Percentiles rank a stretch among this genome's conserved stretches.
Evolutionary conservation across 331 rosid species (phyloP).

Genomic region (Saraca asoca): DNA sequence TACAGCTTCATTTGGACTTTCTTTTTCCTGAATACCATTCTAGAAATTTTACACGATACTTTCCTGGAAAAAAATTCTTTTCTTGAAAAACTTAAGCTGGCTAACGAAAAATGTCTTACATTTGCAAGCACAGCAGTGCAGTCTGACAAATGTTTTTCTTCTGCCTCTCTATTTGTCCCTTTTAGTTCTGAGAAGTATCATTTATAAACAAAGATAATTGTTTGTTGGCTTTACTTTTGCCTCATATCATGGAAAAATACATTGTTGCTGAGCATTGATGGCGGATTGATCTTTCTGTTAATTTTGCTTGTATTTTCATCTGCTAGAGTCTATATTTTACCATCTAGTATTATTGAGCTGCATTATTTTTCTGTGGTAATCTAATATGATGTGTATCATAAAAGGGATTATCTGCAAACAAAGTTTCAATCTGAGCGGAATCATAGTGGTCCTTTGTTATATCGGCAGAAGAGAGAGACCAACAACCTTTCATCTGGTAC

Average conservation of each 20-base stretch:
- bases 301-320: conserved; percentile 16
- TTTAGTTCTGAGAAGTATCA: conserved; percentile 8
- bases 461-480: conserved; percentile 72
- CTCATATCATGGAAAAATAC: conserved; percentile 18
- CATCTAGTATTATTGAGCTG: conserved; percentile 20
- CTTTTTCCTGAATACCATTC: neutral
- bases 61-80: conserved; percentile 5
- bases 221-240: neutral
- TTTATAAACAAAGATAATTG: neutral
- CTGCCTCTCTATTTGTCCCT: neutral
- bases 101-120: conserved; percentile 1
- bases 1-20: conserved; percentile 7
- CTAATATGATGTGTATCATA: conserved; percentile 28
- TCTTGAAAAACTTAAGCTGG: conserved; percentile 17
- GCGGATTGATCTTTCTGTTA: conserved; percentile 20
- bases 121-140: conserved; percentile 12
- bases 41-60: neutral
- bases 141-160: neutral
- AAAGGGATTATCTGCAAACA: conserved; percentile 72
- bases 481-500: conserved; percentile 58
- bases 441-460: conserved; percentile 69
- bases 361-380: neutral
- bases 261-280: conserved; percentile 24
- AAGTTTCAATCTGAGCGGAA: conserved; percentile 57
- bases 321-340: conserved; percentile 24